Base-by-base conservation (phyloP, 2,329 filamentous ascomycete genomes). In the Colletotrichum sp. region DNA sequence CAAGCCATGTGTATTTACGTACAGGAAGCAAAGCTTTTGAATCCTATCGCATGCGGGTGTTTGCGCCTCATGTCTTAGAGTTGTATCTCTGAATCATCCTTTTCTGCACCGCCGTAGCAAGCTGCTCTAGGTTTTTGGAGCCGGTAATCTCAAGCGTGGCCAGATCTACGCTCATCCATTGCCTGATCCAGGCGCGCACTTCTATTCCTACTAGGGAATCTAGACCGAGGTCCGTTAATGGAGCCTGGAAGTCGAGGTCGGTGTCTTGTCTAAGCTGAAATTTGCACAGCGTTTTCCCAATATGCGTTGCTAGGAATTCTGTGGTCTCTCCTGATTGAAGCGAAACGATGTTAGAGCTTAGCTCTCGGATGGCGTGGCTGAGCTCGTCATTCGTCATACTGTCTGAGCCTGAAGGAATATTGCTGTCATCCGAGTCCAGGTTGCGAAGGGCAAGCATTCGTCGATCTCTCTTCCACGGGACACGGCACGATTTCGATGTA, bases 371-470 rank as follows among this genome's bases (percentile, higher is more conserved):
- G 6, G 68, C 28, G 43, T 48, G 38, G 43, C 13, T 30, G 16
- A 71, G 59, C 30, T 71, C 68, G 14, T 71, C 59, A 4, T 71
- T 71, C 6, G 68, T 56, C 43, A 38, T 56, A 2, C 18, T 14
- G 21, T 64, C 59, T 26, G 69, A 72, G 34, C 38, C 68, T 6
- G 59, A 72, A 13, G 69, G 24, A 18, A 12, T n/a, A 7, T 8
- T 12, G 18, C 26, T 28, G 24, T 64, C 55, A 13, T 16, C 24
- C 6, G 48, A 18, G 26, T 63, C 61, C 8, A 24, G 13, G 71
- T 78, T 80, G 61, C 77, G 79, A 52, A 79, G 79, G 13, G 71
- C 66, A 16, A 76, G 78, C 80, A 81, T 80, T 38, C 80, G 78
- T 5, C 63, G 48, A 38, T 81, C 80, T 32, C 69, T 77, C 4